Evolutionary conservation across 1,139 yeast genomes (phyloP).

Genomic region (Spencermartinsiella ligniputridi): DNA sequence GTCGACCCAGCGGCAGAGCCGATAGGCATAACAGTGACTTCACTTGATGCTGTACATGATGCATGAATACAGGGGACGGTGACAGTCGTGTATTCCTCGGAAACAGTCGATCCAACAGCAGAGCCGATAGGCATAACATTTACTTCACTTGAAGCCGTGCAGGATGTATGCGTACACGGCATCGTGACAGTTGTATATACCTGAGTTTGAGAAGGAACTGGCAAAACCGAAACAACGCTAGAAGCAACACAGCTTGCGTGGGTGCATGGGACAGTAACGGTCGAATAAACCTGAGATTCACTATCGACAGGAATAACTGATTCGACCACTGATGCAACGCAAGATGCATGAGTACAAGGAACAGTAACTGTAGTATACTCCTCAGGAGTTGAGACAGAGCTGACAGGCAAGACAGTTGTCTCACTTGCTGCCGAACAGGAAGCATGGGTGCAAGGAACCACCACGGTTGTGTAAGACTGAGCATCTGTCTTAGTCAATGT

Average conservation of each 20-base stretch:
- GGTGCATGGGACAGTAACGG: slow-evolving; percentile 15
- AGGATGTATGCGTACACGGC: slow-evolving; percentile 1
- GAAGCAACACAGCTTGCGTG: slow-evolving; percentile 7
- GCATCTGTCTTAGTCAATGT: slow-evolving; percentile 2
- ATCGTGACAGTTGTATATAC: slow-evolving; percentile 11
- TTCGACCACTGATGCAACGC: slow-evolving; percentile 6
- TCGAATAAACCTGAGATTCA: slow-evolving; percentile 3
- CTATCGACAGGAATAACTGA: neutral
- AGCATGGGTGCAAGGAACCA: slow-evolving; percentile 15
- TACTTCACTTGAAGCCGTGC: neutral
- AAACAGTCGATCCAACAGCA: neutral
- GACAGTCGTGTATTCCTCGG: slow-evolving; percentile 3
- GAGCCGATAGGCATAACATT: slow-evolving; percentile 4
- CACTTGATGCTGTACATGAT: slow-evolving; percentile 1
- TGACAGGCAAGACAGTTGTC: neutral
- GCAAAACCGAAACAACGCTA: neutral
- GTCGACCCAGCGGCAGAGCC: neutral
- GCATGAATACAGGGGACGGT: slow-evolving; percentile 4
- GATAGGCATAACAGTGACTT: slow-evolving; percentile 1
- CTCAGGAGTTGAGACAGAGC: neutral
- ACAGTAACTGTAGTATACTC: slow-evolving; percentile 13
- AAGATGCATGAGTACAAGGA: slow-evolving; percentile 13
- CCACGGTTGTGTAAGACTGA: slow-evolving; percentile 10
- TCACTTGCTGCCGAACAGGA: slow-evolving; percentile 8
- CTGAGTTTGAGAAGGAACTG: neutral